These are phyloP conservation scores for Paradendryphiella salina DNA, from an alignment of 2,329 filamentous ascomycete genomes.

Conservation along the genomic window DNA sequence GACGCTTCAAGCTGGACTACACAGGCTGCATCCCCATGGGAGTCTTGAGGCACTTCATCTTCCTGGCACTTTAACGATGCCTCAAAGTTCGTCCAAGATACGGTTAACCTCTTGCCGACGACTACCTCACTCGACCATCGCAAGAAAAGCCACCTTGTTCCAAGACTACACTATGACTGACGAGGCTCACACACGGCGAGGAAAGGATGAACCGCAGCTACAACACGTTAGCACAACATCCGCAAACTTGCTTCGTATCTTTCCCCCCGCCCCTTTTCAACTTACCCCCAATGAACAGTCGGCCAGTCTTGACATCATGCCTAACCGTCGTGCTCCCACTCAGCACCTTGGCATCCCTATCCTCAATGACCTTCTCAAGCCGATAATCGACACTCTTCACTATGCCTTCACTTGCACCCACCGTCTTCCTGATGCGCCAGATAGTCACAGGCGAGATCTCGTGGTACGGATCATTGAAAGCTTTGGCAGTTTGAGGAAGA, in stretches of 20 bases:
- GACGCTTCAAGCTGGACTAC: too few species aligned
- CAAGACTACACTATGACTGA: not conserved
- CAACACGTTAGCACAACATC: not conserved
- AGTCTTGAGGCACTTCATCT: too few species aligned
- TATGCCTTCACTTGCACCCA: not conserved
- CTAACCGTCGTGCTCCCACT: conserved; percentile 30
- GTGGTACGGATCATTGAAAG: conserved; percentile 21
- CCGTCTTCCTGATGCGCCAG: conserved; percentile 26
- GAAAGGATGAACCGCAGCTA: conserved; percentile 15
- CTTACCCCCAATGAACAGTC: conserved; percentile 33
- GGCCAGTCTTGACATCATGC: conserved; percentile 34
- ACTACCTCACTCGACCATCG: too few species aligned
- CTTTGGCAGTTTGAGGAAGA: conserved; percentile 10
- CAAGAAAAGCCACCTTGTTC: too few species aligned
- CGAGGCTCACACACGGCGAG: conserved; percentile 16
- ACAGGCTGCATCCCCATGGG: too few species aligned
- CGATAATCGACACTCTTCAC: conserved; percentile 17
- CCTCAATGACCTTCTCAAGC: conserved; percentile 35
- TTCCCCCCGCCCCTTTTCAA: not conserved
- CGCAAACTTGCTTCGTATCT: not conserved
- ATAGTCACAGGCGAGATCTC: conserved; percentile 23
- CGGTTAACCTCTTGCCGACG: too few species aligned
- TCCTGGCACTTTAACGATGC: too few species aligned
- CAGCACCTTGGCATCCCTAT: conserved; percentile 26
- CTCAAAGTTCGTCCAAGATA: too few species aligned